Percentiles rank a stretch among this genome's conserved stretches.
These are phyloP conservation scores for Leccinum uliginosum DNA, from an alignment of 768 basidiomycete species.

Conservation along the genomic window DNA sequence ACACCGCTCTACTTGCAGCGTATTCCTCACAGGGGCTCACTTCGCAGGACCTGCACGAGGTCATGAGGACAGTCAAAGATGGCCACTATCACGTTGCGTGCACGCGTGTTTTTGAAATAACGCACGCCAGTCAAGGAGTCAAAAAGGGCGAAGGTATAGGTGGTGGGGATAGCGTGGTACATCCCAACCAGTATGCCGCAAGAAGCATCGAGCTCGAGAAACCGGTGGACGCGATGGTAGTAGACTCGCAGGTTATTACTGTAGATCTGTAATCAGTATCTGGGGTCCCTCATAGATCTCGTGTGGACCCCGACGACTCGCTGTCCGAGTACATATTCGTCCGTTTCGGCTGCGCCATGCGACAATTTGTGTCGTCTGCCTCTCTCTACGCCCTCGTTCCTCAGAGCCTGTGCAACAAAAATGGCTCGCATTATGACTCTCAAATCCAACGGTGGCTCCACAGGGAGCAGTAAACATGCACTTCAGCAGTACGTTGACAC, in stretches of 20 bases:
- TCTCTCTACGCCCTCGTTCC: not conserved
- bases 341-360: constrained; percentile 5
- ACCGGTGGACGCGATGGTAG: constrained; percentile 41
- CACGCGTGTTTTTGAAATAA: constrained; percentile 94
- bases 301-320: constrained; percentile 13
- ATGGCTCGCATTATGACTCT: constrained; percentile 31
- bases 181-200: constrained; percentile 90
- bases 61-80: constrained; percentile 72
- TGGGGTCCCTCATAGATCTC: constrained; percentile 11
- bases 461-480: constrained; percentile 28
- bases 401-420: constrained; percentile 4
- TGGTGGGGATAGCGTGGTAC: constrained; percentile 80
- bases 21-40: constrained; percentile 65
- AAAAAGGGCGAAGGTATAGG: constrained; percentile 90
- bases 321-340: constrained; percentile 3
- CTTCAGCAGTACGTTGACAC: constrained; percentile 84
- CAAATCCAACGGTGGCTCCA: constrained; percentile 15
- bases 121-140: constrained; percentile 66
- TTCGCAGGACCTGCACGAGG: constrained; percentile 71
- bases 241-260: constrained; percentile 21
- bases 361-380: constrained; percentile 31
- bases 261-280: constrained; percentile 14
- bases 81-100: constrained; percentile 93
- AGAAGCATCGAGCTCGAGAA: constrained; percentile 65
- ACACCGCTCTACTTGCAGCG: constrained; percentile 64